Conservation (phyloP, 139 green algal genomes). For the Yamagishiella unicocca region DNA sequence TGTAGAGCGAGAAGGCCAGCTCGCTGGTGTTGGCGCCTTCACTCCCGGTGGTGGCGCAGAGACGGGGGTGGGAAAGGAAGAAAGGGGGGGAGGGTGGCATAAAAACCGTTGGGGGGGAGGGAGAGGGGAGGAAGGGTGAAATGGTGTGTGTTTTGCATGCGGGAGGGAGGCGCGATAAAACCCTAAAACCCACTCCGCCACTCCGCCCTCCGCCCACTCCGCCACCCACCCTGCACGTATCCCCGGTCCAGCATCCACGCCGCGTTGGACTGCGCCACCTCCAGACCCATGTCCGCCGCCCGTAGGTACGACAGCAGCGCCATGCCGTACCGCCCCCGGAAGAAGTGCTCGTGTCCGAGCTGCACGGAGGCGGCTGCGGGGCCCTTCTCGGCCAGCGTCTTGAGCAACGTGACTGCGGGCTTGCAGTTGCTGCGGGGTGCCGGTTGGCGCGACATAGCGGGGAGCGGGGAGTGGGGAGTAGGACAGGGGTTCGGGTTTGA, state of each 20-base stretch:
- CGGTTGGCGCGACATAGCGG: not conserved
- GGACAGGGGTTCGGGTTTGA: no score
- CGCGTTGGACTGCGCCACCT: slow-evolving; percentile 93
- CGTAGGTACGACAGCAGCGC: slow-evolving; percentile 62
- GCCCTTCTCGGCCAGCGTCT: slow-evolving; percentile 67
- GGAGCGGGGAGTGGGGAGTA: not conserved
- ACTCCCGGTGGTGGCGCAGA: not conserved
- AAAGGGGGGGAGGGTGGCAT: not conserved
- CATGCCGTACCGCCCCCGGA: slow-evolving; percentile 64
- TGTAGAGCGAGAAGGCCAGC: slow-evolving; percentile 74
- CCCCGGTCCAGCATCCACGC: slow-evolving; percentile 90
- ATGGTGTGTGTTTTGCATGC: not conserved
- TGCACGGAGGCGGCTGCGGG: slow-evolving; percentile 65
- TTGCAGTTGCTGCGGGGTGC: slow-evolving; percentile 60
- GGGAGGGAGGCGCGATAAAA: no score
- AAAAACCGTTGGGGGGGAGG: no score
- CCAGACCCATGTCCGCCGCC: slow-evolving; percentile 88
- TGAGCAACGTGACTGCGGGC: slow-evolving; percentile 59
- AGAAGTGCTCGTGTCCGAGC: slow-evolving; percentile 74
- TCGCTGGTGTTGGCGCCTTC: not conserved
- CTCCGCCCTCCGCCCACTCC: not conserved
- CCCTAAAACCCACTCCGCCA: not conserved
- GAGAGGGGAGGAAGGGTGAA: not conserved
- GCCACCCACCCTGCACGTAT: slow-evolving; percentile 23
- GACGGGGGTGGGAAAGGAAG: not conserved